Evolutionary conservation across 805 yeast species (phyloP).

Genomic region (Saturnispora bothae): DNA sequence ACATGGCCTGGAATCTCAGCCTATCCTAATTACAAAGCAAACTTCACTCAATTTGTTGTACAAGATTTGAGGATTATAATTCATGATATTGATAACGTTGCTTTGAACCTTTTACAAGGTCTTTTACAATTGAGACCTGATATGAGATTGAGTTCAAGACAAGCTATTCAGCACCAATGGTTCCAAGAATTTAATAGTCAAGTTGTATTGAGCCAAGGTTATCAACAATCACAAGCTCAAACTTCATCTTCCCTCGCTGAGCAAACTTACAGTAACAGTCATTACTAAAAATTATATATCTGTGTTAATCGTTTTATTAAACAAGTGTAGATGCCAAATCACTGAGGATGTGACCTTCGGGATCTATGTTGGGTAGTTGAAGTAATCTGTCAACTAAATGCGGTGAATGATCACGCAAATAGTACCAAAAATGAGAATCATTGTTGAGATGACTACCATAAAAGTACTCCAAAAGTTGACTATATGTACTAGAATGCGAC

Average conservation of each 20-base stretch:
- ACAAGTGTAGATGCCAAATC: too few relatives aligned
- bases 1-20: conserved; percentile 97
- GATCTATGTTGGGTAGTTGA: background rate
- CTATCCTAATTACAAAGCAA: conserved; percentile 76
- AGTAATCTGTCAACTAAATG: conserved; percentile 3
- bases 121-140: conserved; percentile 54
- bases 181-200: conserved; percentile 54
- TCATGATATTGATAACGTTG: conserved; percentile 60
- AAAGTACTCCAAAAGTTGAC: conserved; percentile 1
- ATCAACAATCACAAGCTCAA: conserved; percentile 2
- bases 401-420: conserved; percentile 3
- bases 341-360: too few relatives aligned
- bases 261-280: conserved; percentile 1
- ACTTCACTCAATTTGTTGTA: conserved; percentile 78
- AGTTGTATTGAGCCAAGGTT: conserved; percentile 1
- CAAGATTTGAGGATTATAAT: conserved; percentile 69
- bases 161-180: conserved; percentile 66
- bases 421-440: conserved; percentile 6
- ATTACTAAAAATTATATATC: conserved; percentile 1
- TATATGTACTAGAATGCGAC: background rate
- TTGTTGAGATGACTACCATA: conserved; percentile 5
- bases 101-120: conserved; percentile 53
- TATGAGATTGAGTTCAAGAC: conserved; percentile 48
- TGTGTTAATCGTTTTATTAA: too few relatives aligned
- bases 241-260: too few relatives aligned